Evolutionary conservation across 2,329 filamentous ascomycete genomes (phyloP), one percentile per base, ranked within the genome.

Genomic region (Microsporum ferrugineum): DNA sequence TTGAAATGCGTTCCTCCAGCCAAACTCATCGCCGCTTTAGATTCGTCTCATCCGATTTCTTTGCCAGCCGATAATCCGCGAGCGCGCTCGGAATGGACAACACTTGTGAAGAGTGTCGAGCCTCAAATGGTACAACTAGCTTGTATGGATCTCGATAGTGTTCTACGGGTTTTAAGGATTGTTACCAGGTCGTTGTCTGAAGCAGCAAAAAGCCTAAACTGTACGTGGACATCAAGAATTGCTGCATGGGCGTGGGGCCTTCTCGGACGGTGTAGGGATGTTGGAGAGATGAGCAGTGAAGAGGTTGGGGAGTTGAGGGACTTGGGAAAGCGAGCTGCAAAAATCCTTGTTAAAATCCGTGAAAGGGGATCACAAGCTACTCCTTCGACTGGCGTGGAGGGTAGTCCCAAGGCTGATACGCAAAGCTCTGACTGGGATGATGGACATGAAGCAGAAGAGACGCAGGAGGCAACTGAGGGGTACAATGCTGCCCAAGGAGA

Each of bases 231-330:
- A 31, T 81, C 83, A 67, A 82, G 85, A 56, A 84, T 88, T 3
- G 91, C 89, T 63, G 81, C 84, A 14, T 97, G 92, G 92, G 78
- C 89, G 2, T 96, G 91, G 91, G 85, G 87, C 0, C 73, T 96
- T 61, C 77, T 96, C 51, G 89, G 88, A 2, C 82, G 85, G 61
- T 80, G 92, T 62, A 86, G 88, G 0, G 88, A 89, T 39, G 77
- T 84, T 7, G 90, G 90, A 1, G 85, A 88, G 71, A 77, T 96
- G 71, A 83, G 84, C 63, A 87, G 89, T 64, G 82, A 84, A 49
- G 88, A 94, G 68, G 83, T 95, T 36, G 86, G 85, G 3, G 84
- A 85, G 68, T 77, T 96, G 33, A 81, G 92, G 58, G 89, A 94
- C 62, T 72, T 97, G 38, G 91, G 88, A 0, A 89, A 90, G 73